phyloP scores from a whole-genome alignment of 176 grass and related monocot genomes.

The Lolium perenne region DNA sequence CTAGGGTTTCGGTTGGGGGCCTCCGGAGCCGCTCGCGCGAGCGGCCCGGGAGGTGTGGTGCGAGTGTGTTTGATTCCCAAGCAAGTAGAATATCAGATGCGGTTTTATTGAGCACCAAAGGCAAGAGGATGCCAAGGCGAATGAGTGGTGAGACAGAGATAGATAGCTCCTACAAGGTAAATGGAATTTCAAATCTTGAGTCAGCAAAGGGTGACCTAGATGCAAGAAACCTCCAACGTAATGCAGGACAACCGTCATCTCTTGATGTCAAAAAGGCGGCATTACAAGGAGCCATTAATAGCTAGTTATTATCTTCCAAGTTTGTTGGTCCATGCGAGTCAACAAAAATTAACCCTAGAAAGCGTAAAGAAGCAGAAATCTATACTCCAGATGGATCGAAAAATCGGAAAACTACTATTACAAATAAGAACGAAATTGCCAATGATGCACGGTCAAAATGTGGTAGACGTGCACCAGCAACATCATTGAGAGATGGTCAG shows the following conservation, averaged over 20 bases:
- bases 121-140: background rate
- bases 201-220: background rate
- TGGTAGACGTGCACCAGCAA: background rate
- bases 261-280: background rate
- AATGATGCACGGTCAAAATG: background rate
- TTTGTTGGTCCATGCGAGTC: conserved; percentile 9
- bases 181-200: conserved; percentile 4
- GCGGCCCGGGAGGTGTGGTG: no score
- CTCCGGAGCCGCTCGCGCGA: no score
- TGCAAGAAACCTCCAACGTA: background rate
- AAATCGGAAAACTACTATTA: background rate
- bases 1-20: no score
- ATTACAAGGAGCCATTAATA: conserved; percentile 10
- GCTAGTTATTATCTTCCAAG: background rate
- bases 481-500: background rate
- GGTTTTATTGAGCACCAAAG: background rate
- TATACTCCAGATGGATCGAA: background rate
- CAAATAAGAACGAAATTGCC: background rate
- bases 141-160: background rate
- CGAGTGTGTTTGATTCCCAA: no score
- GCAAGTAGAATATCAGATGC: background rate
- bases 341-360: background rate
- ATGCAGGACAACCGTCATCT: background rate
- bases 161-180: background rate
- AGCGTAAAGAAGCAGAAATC: background rate